Conservation (phyloP, 306 rosid genomes). For the Prunus mongolica region DNA sequence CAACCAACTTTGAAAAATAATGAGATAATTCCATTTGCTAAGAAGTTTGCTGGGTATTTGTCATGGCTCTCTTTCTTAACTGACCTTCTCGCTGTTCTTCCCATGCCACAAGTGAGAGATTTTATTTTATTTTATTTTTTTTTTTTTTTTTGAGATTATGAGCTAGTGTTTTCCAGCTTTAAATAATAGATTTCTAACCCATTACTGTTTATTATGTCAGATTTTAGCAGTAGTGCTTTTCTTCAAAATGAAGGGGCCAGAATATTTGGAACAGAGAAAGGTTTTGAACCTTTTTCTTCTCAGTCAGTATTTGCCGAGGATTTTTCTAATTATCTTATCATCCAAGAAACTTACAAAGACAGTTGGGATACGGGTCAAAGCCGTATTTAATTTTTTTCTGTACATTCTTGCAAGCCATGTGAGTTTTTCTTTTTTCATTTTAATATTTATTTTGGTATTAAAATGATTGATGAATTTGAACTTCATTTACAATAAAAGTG, state of each 20-base stretch:
- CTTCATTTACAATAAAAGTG: too few relatives aligned
- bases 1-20: too few relatives aligned
- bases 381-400: constrained; percentile 19
- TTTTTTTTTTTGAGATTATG: too few relatives aligned
- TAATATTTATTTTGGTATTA: too few relatives aligned
- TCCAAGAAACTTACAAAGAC: constrained; percentile 15
- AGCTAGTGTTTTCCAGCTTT: too few relatives aligned
- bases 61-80: not conserved
- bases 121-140: too few relatives aligned
- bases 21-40: too few relatives aligned
- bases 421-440: constrained; percentile 1
- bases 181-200: not conserved
- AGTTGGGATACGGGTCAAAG: constrained; percentile 17
- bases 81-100: constrained; percentile 33
- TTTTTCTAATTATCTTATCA: constrained; percentile 13
- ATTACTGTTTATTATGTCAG: not conserved
- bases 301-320: constrained; percentile 26
- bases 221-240: constrained; percentile 3
- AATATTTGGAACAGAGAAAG: not conserved
- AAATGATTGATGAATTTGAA: too few relatives aligned
- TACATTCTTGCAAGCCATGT: constrained; percentile 32
- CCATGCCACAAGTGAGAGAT: constrained; percentile 18
- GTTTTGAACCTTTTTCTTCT: constrained; percentile 11
- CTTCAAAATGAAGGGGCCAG: constrained; percentile 8
- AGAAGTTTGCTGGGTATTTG: too few relatives aligned